phyloP scores from a whole-genome alignment of 2,329 filamentous ascomycete species.

The Juglanconis sp. region DNA sequence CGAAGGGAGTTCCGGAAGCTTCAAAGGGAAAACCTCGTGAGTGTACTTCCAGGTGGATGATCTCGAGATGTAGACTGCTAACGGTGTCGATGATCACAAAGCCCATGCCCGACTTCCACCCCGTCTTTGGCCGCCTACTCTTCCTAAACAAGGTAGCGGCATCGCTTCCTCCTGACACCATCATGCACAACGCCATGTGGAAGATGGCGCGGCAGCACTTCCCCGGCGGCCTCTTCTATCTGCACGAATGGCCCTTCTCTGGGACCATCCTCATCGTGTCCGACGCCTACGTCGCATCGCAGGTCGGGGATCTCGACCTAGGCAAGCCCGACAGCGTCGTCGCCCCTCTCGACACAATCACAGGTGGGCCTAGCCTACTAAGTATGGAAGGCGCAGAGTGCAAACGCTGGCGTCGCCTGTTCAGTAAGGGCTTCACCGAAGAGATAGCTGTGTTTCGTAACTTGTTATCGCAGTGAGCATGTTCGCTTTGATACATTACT shows the following conservation, averaged over 20 bases:
- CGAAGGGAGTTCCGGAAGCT: not conserved
- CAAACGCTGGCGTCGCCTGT: conserved; percentile 24
- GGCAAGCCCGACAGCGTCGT: conserved; percentile 24
- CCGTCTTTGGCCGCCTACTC: conserved; percentile 19
- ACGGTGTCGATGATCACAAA: not conserved
- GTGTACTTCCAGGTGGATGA: not conserved
- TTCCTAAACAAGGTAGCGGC: conserved; percentile 18
- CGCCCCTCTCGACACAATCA: conserved; percentile 23
- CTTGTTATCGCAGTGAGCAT: conserved; percentile 7
- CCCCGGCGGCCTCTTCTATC: conserved; percentile 21
- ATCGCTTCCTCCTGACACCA: conserved; percentile 15
- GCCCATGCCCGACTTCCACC: conserved; percentile 12
- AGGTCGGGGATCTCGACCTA: conserved; percentile 21
- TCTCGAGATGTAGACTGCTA: not conserved
- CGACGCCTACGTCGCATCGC: conserved; percentile 16
- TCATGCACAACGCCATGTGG: conserved; percentile 20
- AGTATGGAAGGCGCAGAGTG: conserved; percentile 11
- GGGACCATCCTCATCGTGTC: conserved; percentile 19
- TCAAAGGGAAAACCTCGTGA: not conserved
- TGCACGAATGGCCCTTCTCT: conserved; percentile 23
- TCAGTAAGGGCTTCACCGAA: conserved; percentile 23
- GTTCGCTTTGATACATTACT: not conserved
- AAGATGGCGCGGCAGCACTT: conserved; percentile 17
- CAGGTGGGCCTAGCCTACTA: not conserved
- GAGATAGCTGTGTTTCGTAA: conserved; percentile 21